Evolutionary conservation across 2,329 filamentous ascomycete genomes (phyloP).

Genomic region (Coniella lustricola): DNA sequence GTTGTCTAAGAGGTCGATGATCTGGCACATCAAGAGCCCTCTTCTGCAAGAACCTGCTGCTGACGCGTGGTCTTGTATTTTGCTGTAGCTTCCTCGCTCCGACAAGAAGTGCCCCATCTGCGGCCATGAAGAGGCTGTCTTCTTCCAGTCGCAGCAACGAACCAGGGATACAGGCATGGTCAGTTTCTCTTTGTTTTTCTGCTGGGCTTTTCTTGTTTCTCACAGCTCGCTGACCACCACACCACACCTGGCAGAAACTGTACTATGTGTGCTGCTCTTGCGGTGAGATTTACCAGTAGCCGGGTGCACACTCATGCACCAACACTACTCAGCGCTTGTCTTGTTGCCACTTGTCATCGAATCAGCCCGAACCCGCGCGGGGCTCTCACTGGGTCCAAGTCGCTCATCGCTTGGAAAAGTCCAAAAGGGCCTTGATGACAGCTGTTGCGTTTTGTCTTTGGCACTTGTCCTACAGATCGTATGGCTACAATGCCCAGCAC

Average conservation of each 20-base stretch:
- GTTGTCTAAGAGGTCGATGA: conserved; percentile 11
- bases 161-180: conserved; percentile 98
- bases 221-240: too few species aligned
- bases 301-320: not conserved
- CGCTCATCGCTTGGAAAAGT: too few species aligned
- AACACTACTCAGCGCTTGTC: not conserved
- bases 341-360: not conserved
- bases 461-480: too few species aligned
- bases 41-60: conserved; percentile 26
- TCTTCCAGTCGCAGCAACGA: conserved; percentile 98
- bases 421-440: too few species aligned
- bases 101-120: conserved; percentile 82
- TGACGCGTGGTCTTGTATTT: conserved; percentile 33
- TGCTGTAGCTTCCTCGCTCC: conserved; percentile 76
- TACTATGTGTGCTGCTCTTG: conserved; percentile 94
- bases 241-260: conserved; percentile 57
- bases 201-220: too few species aligned
- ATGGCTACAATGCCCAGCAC: too few species aligned
- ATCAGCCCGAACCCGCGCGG: too few species aligned
- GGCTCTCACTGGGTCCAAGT: too few species aligned
- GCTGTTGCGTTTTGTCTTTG: too few species aligned
- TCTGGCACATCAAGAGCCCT: conserved; percentile 16
- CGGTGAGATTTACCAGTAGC: conserved; percentile 71
- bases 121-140: conserved; percentile 83
- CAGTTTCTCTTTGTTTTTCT: conserved; percentile 30